These are phyloP conservation scores for Trifolium dubium DNA, from an alignment of 306 rosid genomes.

Conservation along the genomic window DNA sequence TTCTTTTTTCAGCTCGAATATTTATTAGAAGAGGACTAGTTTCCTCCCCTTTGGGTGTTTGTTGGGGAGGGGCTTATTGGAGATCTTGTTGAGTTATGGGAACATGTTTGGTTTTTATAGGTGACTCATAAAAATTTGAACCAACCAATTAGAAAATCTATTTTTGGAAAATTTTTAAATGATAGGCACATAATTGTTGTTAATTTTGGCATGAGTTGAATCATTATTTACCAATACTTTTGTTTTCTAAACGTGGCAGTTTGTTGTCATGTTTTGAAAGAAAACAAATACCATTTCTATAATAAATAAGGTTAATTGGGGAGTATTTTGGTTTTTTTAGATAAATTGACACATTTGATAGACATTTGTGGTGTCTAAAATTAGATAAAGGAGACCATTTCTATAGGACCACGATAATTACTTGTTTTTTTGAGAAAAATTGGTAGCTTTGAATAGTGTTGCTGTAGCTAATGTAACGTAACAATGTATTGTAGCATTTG, in stretches of 20 bases:
- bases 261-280: neutral
- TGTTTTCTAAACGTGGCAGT: neutral
- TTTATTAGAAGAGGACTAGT: constrained; percentile 15
- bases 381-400: neutral
- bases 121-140: neutral
- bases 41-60: constrained; percentile 21
- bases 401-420: neutral
- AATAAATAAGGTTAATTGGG: neutral
- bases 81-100: neutral
- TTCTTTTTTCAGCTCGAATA: neutral
- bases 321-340: neutral
- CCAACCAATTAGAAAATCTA: neutral
- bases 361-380: neutral
- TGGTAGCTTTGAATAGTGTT: neutral
- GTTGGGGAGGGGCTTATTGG: constrained; percentile 12
- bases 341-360: neutral
- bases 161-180: neutral
- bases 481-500: neutral
- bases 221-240: neutral
- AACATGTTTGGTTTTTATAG: constrained; percentile 17
- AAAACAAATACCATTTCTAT: neutral
- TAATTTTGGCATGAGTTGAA: neutral
- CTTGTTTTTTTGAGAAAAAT: neutral
- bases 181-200: neutral
- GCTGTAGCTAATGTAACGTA: neutral